Evolutionary conservation across 2,329 filamentous ascomycete species (phyloP), one percentile per base, ranked within the genome.

Genomic region (Harringtonia lauricola): DNA sequence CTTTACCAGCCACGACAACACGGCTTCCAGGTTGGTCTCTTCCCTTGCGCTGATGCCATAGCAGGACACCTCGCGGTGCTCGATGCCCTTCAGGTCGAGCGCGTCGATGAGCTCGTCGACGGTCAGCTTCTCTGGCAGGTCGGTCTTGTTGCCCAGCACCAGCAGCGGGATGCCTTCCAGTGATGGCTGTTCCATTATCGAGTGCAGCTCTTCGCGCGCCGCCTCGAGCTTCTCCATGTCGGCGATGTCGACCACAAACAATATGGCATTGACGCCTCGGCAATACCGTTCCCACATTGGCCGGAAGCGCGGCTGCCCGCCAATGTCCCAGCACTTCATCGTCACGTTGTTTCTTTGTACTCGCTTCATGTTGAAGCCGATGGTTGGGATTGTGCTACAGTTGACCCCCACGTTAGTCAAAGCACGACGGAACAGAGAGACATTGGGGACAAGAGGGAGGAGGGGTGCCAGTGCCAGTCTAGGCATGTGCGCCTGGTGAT

Each of bases 251-350:
- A 96, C 89, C 61, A 98, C 95, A 66, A 95, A 98, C 52, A 98
- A 86, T 55, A 98, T 95, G 54, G 90, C 90, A 66, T 94, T 95
- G 54, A 96, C 92, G 42, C 88, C 92, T 51, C 89, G 86, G 66
- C 92, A 96, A 64, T 98, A 98, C 59, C 92, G 76, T 71, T 98
- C 92, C 92, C 92, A 98, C 92, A 98, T 98, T 54, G 86, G 86
- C 58, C 92, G 85, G 69, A 96, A 98, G 52, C 90, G 79, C 55
- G 92, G 90, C 67, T 98, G 92, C 43, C 92, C 92, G 55, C 92
- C 92, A 51, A 98, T 79, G 68, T 98, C 92, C 92, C 92, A 98
- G 66, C 92, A 98, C 68, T 96, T 96, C 58, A 98, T 74, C 55
- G 92, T 94, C 62, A 98, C 92, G 76, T 96, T 90, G 55, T 92